phyloP scores from a whole-genome alignment of 257 asterid genomes.

The Buddleja alternifolia region DNA sequence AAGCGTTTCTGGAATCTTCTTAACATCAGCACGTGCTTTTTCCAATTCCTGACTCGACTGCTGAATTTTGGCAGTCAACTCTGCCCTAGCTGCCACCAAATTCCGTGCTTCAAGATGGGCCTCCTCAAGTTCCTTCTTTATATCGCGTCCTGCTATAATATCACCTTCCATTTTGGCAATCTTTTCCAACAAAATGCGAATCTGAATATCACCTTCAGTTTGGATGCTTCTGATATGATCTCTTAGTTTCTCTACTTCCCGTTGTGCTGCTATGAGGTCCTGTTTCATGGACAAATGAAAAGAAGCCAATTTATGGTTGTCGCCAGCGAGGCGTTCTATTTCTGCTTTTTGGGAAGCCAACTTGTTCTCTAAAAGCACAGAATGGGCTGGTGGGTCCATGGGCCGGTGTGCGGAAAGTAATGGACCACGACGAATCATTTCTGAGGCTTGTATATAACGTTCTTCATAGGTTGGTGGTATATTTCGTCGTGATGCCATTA shows the following conservation, averaged over 20 bases:
- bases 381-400: conserved; percentile 45
- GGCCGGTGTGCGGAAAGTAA: conserved; percentile 40
- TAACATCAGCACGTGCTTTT: conserved; percentile 44
- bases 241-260: conserved; percentile 58
- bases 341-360: conserved; percentile 62
- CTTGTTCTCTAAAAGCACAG: conserved; percentile 42
- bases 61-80: conserved; percentile 53
- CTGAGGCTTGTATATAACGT: conserved; percentile 43
- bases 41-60: conserved; percentile 64
- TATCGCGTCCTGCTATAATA: conserved; percentile 49
- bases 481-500: conserved; percentile 70
- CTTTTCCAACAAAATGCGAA: conserved; percentile 68
- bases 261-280: conserved; percentile 58
- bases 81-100: conserved; percentile 57
- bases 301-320: conserved; percentile 71
- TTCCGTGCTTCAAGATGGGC: conserved; percentile 59
- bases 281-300: conserved; percentile 59
- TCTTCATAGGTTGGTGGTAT: conserved; percentile 49
- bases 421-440: conserved; percentile 39
- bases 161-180: conserved; percentile 66
- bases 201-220: conserved; percentile 76
- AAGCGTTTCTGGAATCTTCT: conserved; percentile 63
- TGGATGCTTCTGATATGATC: conserved; percentile 67
- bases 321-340: conserved; percentile 58
- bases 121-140: conserved; percentile 60